A percentile compares a stretch with the other conserved stretches of the same genome.
These are phyloP conservation scores for Erythrobasidium hasegawianum DNA, from an alignment of 1,284 basidiomycete genomes.

Conservation along the genomic window DNA sequence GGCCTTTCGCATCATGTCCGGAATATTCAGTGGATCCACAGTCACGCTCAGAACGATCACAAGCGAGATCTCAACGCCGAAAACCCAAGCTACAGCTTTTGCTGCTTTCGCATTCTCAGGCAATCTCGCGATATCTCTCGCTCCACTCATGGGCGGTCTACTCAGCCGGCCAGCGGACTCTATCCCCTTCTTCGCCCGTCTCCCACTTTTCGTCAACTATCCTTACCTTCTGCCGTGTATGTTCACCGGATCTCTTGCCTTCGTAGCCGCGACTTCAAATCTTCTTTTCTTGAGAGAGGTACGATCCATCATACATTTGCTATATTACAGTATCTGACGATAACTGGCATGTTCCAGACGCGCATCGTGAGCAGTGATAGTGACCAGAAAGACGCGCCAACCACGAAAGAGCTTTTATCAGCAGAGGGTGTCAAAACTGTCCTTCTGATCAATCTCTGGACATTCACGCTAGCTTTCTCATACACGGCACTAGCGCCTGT, in stretches of 20 bases:
- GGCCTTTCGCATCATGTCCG: conserved; percentile 2
- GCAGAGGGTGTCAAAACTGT: conserved; percentile 37
- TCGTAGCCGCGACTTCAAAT: conserved; percentile 45
- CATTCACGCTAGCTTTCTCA: conserved; percentile 41
- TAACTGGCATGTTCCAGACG: neutral
- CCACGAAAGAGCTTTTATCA: conserved; percentile 38
- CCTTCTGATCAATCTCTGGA: conserved; percentile 42
- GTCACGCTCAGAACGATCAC: conserved; percentile 43
- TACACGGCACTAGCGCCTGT: conserved; percentile 37
- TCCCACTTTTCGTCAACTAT: conserved; percentile 40
- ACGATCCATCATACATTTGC: neutral
- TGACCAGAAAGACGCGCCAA: conserved; percentile 8
- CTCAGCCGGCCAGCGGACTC: conserved; percentile 45
- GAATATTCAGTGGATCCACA: neutral
- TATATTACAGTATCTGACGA: neutral
- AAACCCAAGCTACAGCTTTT: conserved; percentile 44
- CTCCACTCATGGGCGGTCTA: conserved; percentile 46
- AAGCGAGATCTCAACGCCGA: conserved; percentile 41
- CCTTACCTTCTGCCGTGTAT: conserved; percentile 51
- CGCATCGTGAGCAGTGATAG: conserved; percentile 2
- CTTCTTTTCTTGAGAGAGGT: conserved; percentile 49
- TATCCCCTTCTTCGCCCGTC: conserved; percentile 41
- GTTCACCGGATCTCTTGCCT: conserved; percentile 45
- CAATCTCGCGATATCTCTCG: conserved; percentile 42
- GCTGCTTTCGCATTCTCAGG: conserved; percentile 44